Base-by-base conservation (phyloP, 306 rosid species). In the Vigna nakashimae region DNA sequence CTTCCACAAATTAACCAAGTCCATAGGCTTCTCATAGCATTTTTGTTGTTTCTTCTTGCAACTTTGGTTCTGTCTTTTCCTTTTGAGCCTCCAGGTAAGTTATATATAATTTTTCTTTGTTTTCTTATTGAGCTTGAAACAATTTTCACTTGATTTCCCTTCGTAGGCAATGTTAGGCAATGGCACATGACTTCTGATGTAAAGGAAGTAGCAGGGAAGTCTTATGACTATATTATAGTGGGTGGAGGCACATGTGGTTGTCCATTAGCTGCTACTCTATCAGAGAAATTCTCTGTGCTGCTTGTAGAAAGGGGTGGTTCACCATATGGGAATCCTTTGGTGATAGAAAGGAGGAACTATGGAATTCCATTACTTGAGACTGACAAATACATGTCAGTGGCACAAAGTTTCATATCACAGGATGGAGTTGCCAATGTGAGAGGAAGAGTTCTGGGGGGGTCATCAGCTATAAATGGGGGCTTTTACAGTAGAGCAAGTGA, bases 381-480 rank as follows among this genome's bases (percentile, higher is more conserved):
- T 1, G 86, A 90, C 7, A 57, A 74, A 17, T 85, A 84, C 24
- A 78, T 72, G 40, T 87, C 97, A 71, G 87, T 90, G 36, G 97
- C 96, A 80, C 96, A 92, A 83, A 76, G 85, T 49, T 90, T 92
- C 80, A 71, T 74, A 20, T 90, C 96, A 12, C 40, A 84, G 45
- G 96, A 90, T 5, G 96, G 96, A 2, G 76, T 92, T 52, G 18
- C 38, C 7, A 92, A 86, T 80, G 86, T 75, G 6, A 76, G 96
- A 84, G 96, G 97, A 71, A 86, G 97, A 85, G 97, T 90, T 69
- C 92, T 89, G 17, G 97, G 96, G 4, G 96, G 96, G 9, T 90
- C 91, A 70, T 90, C 93, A 5, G 92, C 93, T 49, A 83, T 92
- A 82, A 92, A 92, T 79, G 90, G 90, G 0, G 93, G 93, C 0